A percentile compares a stretch with the other conserved stretches of the same genome.
phyloP scores from a whole-genome alignment of 2,329 filamentous ascomycete species.

The Colletotrichum lupini region DNA sequence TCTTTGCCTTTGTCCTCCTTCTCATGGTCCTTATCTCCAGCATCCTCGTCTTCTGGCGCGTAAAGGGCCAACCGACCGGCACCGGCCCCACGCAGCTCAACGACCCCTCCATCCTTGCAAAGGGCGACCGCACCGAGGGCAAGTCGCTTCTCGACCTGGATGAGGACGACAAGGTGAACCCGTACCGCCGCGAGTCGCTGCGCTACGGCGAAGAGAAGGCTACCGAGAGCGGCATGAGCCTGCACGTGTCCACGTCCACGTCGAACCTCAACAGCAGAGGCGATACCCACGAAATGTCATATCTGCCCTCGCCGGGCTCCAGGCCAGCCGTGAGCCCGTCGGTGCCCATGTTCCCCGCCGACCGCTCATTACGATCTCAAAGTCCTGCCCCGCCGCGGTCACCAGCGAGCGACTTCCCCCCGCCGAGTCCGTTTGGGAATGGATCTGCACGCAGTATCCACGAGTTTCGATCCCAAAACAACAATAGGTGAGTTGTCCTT shows the following conservation, averaged over 20 bases:
- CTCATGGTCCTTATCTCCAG: conserved; percentile 77
- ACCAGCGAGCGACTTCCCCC: conserved; percentile 5
- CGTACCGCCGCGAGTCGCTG: conserved; percentile 18
- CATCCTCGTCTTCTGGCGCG: conserved; percentile 80
- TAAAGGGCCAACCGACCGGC: conserved; percentile 79
- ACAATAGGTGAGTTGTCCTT: conserved; percentile 13
- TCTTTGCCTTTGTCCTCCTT: conserved; percentile 84
- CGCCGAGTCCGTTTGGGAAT: conserved; percentile 23
- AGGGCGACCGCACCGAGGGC: conserved; percentile 73
- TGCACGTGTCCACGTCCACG: background rate
- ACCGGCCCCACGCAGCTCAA: conserved; percentile 83
- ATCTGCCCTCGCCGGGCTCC: conserved; percentile 13
- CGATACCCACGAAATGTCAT: conserved; percentile 25
- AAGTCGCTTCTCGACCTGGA: conserved; percentile 52
- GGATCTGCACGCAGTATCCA: conserved; percentile 9
- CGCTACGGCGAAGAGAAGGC: conserved; percentile 26
- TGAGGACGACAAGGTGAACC: conserved; percentile 52
- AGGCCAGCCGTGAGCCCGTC: conserved; percentile 26
- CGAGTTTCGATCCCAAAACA: conserved; percentile 24
- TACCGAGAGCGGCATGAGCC: conserved; percentile 15
- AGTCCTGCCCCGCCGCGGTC: conserved; percentile 6
- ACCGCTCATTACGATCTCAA: conserved; percentile 12
- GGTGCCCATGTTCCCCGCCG: conserved; percentile 27
- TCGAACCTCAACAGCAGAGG: background rate
- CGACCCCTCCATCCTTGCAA: conserved; percentile 86